phyloP scores from a whole-genome alignment of 768 basidiomycete genomes.

The Boletus huronensis region DNA sequence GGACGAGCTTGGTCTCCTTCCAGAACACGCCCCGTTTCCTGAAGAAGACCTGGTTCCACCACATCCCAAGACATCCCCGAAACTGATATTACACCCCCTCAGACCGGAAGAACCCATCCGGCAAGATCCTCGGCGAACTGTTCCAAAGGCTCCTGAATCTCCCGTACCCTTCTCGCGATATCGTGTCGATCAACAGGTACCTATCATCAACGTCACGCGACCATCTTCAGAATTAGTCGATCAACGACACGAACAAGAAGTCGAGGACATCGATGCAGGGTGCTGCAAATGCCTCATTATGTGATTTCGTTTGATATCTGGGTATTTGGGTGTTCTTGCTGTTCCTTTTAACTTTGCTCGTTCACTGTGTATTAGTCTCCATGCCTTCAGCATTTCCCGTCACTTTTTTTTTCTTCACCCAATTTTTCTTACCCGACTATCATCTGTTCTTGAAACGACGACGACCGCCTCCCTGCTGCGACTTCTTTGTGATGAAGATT shows the following conservation, averaged over 20 bases:
- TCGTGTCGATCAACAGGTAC: conserved; percentile 23
- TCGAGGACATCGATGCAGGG: conserved; percentile 47
- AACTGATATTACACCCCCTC: conserved; percentile 24
- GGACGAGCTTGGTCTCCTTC: conserved; percentile 60
- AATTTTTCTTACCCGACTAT: conserved; percentile 2
- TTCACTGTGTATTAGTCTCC: conserved; percentile 18
- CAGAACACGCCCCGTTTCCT: conserved; percentile 22
- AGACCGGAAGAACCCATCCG: conserved; percentile 30
- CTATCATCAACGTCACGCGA: conserved; percentile 32
- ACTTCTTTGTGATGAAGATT: conserved; percentile 16
- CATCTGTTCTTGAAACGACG: conserved; percentile 15
- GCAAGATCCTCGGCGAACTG: conserved; percentile 12
- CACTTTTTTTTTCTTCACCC: background rate
- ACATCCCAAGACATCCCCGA: background rate
- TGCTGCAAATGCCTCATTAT: conserved; percentile 86
- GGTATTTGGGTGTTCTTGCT: conserved; percentile 24
- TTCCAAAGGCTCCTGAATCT: conserved; percentile 40
- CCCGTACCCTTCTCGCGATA: conserved; percentile 68
- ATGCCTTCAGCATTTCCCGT: conserved; percentile 3
- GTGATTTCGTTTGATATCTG: conserved; percentile 44
- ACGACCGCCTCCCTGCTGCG: conserved; percentile 2
- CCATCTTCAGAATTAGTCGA: conserved; percentile 28
- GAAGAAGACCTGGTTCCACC: conserved; percentile 2
- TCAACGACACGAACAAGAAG: conserved; percentile 28
- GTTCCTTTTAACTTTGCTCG: conserved; percentile 22